Evolutionary conservation across 371 early-diverging fungal species (phyloP).

Genomic region (Rhizomucor pusillus): DNA sequence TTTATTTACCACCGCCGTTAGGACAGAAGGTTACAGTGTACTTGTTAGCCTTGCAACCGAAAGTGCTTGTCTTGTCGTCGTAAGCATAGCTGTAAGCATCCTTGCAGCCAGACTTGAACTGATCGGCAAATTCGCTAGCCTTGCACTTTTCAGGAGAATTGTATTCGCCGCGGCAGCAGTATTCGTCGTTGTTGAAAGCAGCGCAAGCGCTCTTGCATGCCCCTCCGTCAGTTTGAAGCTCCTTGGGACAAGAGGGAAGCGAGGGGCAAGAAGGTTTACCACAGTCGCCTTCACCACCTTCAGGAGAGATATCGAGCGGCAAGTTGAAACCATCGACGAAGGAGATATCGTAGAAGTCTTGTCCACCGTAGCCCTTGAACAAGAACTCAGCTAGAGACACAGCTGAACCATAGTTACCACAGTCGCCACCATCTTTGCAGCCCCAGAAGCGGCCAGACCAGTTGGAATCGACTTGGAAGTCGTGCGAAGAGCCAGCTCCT

Average conservation of each 20-base stretch:
- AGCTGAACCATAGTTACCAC: constrained; percentile 23
- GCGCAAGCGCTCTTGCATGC: constrained; percentile 42
- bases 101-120: constrained; percentile 35
- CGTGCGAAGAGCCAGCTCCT: constrained; percentile 15
- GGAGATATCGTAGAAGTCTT: constrained; percentile 38
- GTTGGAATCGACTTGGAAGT: constrained; percentile 16
- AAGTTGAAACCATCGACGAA: constrained; percentile 42
- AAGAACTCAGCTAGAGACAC: constrained; percentile 40
- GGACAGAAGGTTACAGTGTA: constrained; percentile 29
- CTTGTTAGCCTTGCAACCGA: constrained; percentile 14
- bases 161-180: constrained; percentile 39
- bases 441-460: constrained; percentile 43
- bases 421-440: constrained; percentile 27
- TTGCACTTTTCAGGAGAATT: constrained; percentile 23
- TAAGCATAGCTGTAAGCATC: constrained; percentile 41
- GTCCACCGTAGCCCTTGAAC: constrained; percentile 20
- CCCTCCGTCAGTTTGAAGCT: constrained; percentile 25
- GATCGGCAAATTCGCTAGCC: constrained; percentile 22
- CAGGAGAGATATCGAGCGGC: constrained; percentile 30
- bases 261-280: constrained; percentile 25
- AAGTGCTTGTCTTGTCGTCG: constrained; percentile 26
- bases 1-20: background rate
- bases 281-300: constrained; percentile 21
- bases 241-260: constrained; percentile 32
- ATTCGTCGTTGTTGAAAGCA: constrained; percentile 28